phyloP scores from a whole-genome alignment of 305 asterid species.

The Fraxinus sp. region DNA sequence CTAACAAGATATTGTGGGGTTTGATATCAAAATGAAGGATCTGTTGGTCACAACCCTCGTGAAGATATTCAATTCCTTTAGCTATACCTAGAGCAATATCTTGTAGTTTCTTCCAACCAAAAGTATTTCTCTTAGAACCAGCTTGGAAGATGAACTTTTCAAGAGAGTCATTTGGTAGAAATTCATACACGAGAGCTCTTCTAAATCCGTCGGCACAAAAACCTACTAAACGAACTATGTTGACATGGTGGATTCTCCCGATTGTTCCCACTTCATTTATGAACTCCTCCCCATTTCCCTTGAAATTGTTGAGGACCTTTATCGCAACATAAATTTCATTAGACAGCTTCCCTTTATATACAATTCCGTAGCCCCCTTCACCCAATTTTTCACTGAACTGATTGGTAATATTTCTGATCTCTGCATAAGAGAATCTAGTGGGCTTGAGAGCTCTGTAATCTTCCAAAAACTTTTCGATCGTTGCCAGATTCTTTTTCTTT shows the following conservation, averaged over 20 bases:
- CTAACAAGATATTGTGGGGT: slow-evolving; percentile 20
- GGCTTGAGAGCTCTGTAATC: slow-evolving; percentile 26
- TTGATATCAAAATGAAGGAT: slow-evolving; percentile 31
- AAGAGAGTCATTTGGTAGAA: slow-evolving; percentile 24
- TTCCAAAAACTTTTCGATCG: slow-evolving; percentile 20
- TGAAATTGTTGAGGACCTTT: slow-evolving; percentile 20
- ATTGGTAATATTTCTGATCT: slow-evolving; percentile 19
- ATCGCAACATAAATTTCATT: slow-evolving; percentile 25
- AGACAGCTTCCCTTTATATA: slow-evolving; percentile 30
- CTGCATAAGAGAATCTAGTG: slow-evolving; percentile 26
- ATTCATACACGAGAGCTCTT: slow-evolving; percentile 25
- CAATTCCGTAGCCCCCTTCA: slow-evolving; percentile 24
- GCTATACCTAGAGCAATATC: slow-evolving; percentile 26
- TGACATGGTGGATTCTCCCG: slow-evolving; percentile 32
- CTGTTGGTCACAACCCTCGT: slow-evolving; percentile 27
- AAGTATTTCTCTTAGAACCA: not conserved
- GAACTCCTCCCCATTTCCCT: slow-evolving; percentile 29
- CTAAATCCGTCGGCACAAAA: slow-evolving; percentile 30
- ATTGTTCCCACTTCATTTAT: slow-evolving; percentile 28
- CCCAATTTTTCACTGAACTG: slow-evolving; percentile 23
- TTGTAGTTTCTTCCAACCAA: slow-evolving; percentile 11
- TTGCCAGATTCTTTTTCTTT: slow-evolving; percentile 11
- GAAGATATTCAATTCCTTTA: slow-evolving; percentile 33
- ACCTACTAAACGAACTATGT: slow-evolving; percentile 26
- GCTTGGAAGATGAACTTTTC: slow-evolving; percentile 21